phyloP scores from a whole-genome alignment of 345 rosid genomes.

The Euphorbia peplus region DNA sequence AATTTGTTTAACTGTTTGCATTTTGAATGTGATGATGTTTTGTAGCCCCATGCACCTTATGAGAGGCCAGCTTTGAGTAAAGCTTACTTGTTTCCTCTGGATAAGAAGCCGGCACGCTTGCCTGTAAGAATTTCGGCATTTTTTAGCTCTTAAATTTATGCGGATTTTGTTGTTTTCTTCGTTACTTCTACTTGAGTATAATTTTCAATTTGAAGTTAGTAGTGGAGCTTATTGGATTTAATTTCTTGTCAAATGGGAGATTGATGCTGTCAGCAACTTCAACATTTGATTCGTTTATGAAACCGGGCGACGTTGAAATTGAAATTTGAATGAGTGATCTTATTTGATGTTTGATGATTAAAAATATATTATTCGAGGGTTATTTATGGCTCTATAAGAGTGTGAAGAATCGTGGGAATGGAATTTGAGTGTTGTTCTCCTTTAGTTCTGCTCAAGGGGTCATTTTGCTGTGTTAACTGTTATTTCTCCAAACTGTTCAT shows the following conservation, averaged over 20 bases:
- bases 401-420: too few species aligned
- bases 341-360: too few species aligned
- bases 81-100: conserved; percentile 83
- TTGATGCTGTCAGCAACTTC: background rate
- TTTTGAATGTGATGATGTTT: background rate
- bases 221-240: background rate
- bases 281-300: background rate
- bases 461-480: too few species aligned
- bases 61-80: conserved; percentile 98
- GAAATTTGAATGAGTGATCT: too few species aligned
- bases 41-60: conserved; percentile 84
- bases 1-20: background rate
- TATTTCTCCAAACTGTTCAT: too few species aligned
- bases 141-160: background rate
- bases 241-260: background rate
- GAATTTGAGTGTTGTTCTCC: too few species aligned
- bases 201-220: background rate
- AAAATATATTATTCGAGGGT: too few species aligned
- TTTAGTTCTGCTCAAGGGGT: too few species aligned
- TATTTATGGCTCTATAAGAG: too few species aligned
- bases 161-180: background rate
- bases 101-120: conserved; percentile 88
- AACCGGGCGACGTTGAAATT: too few species aligned
- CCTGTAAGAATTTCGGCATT: conserved; percentile 52
- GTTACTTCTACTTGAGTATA: background rate